A percentile compares a stretch with the other conserved stretches of the same genome.
Evolutionary conservation across 768 basidiomycete genomes (phyloP).

Genomic region (Rhizopogon roseolus): DNA sequence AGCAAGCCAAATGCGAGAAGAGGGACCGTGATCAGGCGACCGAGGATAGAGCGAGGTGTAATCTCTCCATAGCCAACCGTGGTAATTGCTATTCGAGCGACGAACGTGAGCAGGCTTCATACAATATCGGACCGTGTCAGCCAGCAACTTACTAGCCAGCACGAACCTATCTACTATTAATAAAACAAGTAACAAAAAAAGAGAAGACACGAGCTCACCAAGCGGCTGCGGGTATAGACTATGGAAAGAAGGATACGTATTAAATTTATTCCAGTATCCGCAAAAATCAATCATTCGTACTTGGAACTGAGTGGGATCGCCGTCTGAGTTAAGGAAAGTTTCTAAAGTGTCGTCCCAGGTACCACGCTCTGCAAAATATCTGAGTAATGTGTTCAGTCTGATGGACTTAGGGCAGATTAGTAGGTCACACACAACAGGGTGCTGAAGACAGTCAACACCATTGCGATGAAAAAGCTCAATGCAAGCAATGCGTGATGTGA

Average conservation of each 20-base stretch:
- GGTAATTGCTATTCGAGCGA: constrained; percentile 58
- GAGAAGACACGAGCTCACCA: constrained; percentile 52
- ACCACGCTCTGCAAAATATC: constrained; percentile 88
- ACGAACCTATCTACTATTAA: constrained; percentile 49
- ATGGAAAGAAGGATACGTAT: not conserved
- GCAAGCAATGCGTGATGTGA: constrained; percentile 86
- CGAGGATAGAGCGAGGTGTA: constrained; percentile 83
- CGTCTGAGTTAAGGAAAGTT: constrained; percentile 81
- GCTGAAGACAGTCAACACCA: constrained; percentile 84
- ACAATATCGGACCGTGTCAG: not conserved
- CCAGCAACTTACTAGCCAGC: constrained; percentile 59
- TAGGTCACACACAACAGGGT: constrained; percentile 62
- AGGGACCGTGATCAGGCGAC: constrained; percentile 79
- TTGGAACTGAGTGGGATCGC: constrained; percentile 76
- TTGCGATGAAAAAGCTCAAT: constrained; percentile 82
- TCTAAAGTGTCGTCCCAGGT: constrained; percentile 81
- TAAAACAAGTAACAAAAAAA: not conserved
- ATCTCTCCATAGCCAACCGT: constrained; percentile 93
- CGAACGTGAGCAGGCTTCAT: not conserved
- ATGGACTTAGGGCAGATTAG: not conserved
- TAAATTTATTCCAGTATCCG: not conserved
- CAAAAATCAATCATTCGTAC: constrained; percentile 31
- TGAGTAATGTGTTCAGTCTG: constrained; percentile 16
- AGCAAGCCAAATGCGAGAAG: constrained; percentile 84
- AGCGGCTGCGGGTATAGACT: constrained; percentile 70